Evolutionary conservation across 2,329 filamentous ascomycete genomes (phyloP).

Genomic region (Colletotrichum limetticola): DNA sequence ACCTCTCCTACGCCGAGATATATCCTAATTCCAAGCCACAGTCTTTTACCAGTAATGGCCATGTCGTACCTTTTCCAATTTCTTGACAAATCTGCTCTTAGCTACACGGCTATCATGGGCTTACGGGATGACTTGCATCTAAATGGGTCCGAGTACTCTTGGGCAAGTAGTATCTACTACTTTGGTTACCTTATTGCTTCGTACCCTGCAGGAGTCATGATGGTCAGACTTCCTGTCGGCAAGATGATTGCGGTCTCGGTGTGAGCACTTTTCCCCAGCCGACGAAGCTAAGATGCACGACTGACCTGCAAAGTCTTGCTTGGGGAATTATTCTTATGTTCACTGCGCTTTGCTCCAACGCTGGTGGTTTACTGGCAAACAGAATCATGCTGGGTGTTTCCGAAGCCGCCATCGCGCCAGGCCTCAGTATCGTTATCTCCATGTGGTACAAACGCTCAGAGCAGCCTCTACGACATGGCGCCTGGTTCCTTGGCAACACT

Average conservation of each 20-base stretch:
- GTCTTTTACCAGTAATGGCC: slow-evolving; percentile 62
- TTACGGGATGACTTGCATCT: slow-evolving; percentile 56
- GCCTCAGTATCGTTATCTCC: slow-evolving; percentile 42
- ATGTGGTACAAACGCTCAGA: slow-evolving; percentile 50
- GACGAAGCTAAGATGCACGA: neutral
- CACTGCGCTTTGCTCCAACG: slow-evolving; percentile 40
- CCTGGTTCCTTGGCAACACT: slow-evolving; percentile 48
- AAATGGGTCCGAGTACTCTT: slow-evolving; percentile 61
- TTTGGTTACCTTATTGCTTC: slow-evolving; percentile 57
- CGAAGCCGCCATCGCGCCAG: slow-evolving; percentile 45
- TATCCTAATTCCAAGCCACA: slow-evolving; percentile 47
- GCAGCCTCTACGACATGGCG: slow-evolving; percentile 44
- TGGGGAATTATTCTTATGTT: slow-evolving; percentile 40
- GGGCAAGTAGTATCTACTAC: slow-evolving; percentile 62
- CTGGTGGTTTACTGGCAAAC: slow-evolving; percentile 41
- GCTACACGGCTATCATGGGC: slow-evolving; percentile 55
- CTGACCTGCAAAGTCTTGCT: slow-evolving; percentile 30
- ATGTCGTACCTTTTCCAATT: slow-evolving; percentile 26
- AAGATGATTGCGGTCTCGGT: slow-evolving; percentile 40
- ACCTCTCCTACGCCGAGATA: neutral
- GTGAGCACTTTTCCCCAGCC: slow-evolving; percentile 1
- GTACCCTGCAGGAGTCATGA: slow-evolving; percentile 49
- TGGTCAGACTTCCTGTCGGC: slow-evolving; percentile 54
- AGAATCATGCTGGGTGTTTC: slow-evolving; percentile 46
- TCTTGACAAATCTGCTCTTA: slow-evolving; percentile 41